Conservation (phyloP, 176 grass and related monocot species). For the Rhipidocladum racemiflorum region DNA sequence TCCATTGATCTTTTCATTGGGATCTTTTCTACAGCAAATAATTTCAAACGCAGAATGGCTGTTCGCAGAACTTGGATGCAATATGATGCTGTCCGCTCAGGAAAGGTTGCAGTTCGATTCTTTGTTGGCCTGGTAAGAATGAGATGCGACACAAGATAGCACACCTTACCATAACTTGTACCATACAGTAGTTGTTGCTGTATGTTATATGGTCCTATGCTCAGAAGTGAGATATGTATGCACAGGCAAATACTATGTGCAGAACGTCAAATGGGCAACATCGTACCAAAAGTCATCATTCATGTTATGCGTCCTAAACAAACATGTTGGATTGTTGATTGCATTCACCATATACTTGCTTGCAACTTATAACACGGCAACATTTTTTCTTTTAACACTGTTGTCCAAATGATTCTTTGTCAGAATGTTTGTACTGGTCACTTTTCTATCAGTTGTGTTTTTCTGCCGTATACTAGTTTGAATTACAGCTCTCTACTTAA, state of each 20-base stretch:
- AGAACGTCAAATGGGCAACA: neutral
- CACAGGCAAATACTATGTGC: neutral
- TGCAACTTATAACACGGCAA: neutral
- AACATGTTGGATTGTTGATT: neutral
- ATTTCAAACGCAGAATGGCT: constrained; percentile 97
- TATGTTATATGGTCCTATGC: neutral
- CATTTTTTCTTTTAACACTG: neutral
- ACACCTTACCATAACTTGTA: neutral
- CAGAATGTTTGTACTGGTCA: neutral
- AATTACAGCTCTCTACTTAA: constrained; percentile 3
- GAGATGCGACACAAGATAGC: neutral
- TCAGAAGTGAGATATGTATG: constrained; percentile 6
- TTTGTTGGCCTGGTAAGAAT: constrained; percentile 99
- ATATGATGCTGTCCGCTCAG: constrained; percentile 77
- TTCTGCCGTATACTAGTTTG: constrained; percentile 1
- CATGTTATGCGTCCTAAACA: constrained; percentile 15
- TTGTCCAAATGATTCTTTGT: neutral
- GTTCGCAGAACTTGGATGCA: constrained; percentile 99
- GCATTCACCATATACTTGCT: neutral
- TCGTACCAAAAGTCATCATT: neutral
- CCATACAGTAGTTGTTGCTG: neutral
- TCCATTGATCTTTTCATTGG: constrained; percentile 75
- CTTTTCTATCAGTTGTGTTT: neutral
- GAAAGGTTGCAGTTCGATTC: constrained; percentile 70
- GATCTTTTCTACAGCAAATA: constrained; percentile 94